Percentiles rank a stretch among this genome's conserved stretches.
phyloP scores from a whole-genome alignment of 2,329 filamentous ascomycete genomes.

The Sporothrix mexicana region DNA sequence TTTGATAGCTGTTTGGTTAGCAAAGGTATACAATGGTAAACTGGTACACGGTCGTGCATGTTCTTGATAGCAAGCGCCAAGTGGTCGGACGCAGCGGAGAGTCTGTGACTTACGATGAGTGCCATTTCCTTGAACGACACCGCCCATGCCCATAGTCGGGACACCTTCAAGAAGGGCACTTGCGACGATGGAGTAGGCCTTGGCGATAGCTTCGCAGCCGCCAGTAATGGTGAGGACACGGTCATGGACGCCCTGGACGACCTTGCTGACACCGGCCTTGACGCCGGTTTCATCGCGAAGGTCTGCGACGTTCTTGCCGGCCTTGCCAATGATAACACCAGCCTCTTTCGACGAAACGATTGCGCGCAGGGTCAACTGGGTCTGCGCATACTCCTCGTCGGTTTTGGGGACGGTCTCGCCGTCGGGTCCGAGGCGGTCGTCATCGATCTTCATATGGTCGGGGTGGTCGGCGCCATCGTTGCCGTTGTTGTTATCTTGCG shows the following conservation, averaged over 20 bases:
- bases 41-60: too few relatives aligned
- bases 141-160: conserved; percentile 94
- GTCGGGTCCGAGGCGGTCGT: conserved; percentile 69
- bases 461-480: conserved; percentile 66
- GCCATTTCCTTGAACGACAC: conserved; percentile 82
- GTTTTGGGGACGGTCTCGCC: conserved; percentile 85
- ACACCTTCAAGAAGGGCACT: conserved; percentile 91
- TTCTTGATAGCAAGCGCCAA: neutral
- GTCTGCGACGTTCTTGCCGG: conserved; percentile 96
- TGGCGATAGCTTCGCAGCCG: conserved; percentile 82
- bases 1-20: conserved; percentile 74
- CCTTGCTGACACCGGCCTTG: conserved; percentile 97
- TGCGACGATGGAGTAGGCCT: conserved; percentile 92
- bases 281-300: conserved; percentile 97
- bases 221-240: conserved; percentile 96
- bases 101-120: conserved; percentile 83
- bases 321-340: conserved; percentile 98
- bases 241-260: conserved; percentile 96
- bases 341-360: conserved; percentile 99
- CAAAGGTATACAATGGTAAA: neutral
- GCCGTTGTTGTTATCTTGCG: conserved; percentile 66
- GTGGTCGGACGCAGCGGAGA: neutral
- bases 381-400: conserved; percentile 93
- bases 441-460: conserved; percentile 71
- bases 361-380: conserved; percentile 90